Percentiles rank a stretch among this genome's conserved stretches.
Evolutionary conservation across 2,329 filamentous ascomycete genomes (phyloP).

Genomic region (Hypoxylon sp.): DNA sequence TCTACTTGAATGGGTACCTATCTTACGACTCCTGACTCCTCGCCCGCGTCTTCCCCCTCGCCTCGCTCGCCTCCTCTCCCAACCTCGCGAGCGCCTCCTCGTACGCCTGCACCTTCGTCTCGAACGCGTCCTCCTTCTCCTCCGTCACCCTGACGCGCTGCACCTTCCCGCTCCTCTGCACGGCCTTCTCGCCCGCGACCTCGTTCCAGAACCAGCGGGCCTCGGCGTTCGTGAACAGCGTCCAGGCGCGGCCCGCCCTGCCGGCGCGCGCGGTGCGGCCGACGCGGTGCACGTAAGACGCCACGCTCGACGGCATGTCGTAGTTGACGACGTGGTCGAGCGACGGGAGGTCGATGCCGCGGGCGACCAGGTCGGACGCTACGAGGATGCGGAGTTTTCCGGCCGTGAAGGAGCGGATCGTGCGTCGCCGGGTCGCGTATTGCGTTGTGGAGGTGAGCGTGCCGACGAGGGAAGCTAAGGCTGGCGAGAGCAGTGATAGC

Average conservation of each 20-base stretch:
- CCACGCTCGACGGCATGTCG: slow-evolving; percentile 84
- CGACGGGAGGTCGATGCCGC: slow-evolving; percentile 84
- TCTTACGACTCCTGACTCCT: background rate
- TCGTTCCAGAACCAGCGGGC: slow-evolving; percentile 93
- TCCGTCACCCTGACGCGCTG: slow-evolving; percentile 60
- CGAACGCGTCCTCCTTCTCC: slow-evolving; percentile 58
- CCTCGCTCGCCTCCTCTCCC: slow-evolving; percentile 66
- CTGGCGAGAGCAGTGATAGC: slow-evolving; percentile 73
- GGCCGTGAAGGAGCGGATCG: slow-evolving; percentile 73
- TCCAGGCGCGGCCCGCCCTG: slow-evolving; percentile 82
- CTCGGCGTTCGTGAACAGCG: slow-evolving; percentile 83
- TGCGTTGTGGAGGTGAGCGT: slow-evolving; percentile 83
- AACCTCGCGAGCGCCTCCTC: slow-evolving; percentile 71
- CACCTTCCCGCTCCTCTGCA: slow-evolving; percentile 59
- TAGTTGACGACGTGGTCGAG: slow-evolving; percentile 93
- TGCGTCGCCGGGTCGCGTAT: slow-evolving; percentile 75
- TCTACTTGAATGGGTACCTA: no score
- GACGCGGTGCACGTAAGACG: slow-evolving; percentile 90
- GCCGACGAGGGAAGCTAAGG: slow-evolving; percentile 67
- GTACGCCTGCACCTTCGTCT: slow-evolving; percentile 61
- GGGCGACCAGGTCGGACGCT: slow-evolving; percentile 91
- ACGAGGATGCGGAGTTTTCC: slow-evolving; percentile 79
- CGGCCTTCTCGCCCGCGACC: slow-evolving; percentile 66
- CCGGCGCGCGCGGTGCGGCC: slow-evolving; percentile 90
- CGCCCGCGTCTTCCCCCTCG: slow-evolving; percentile 11